Base-by-base conservation (phyloP, 768 basidiomycete species). In the Cyclocybe aegerita region DNA sequence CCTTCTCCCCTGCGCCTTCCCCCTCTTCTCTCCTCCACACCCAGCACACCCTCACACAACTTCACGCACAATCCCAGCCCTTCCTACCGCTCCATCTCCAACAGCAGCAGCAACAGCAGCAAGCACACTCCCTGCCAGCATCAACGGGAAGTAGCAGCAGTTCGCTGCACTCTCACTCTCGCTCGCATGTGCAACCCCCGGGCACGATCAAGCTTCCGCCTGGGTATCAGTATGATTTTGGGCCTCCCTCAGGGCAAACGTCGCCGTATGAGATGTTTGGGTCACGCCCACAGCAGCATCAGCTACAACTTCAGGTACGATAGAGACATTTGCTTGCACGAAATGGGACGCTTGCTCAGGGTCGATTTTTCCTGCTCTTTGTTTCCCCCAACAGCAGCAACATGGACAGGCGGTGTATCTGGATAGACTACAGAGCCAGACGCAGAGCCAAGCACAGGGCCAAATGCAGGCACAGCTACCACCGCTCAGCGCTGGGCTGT, bases 291-390 rank as follows among this genome's bases (percentile, higher is more conserved):
- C 59, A 58, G 36, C 42, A 45, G 14, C 56, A 56, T 30, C 49
- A 52, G 11, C 41, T 30, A 14, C 48, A 45, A 29, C 46, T 39
- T 6, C 23, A 43, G 31, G 32, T 54, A 74, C 49, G 74, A 73
- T 46, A 49, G 35, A 76, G 83, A 40, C 86, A 55, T 88, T 88
- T 1, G 87, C 86, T 23, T 23, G 23, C 23, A 23, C 5, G 4
- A 5, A 23, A 23, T 23, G 23, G 23, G 23, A 23, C 23, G 5
- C 23, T 23, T 23, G 23, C 23, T 23, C 23, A 23, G 23, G 3
- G 23, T 3, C 5, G 23, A 23, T 23, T 5, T 5, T 23, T 23
- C 4, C 23, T 23, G 3, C 5, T 23, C 5, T 23, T 23, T 23
- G 23, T 23, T 23, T 3, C 0, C 82, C 81, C 2, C 90, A 90